Base-by-base conservation (phyloP, 2,329 filamentous ascomycete genomes). In the Aspergillus viridinutans region DNA sequence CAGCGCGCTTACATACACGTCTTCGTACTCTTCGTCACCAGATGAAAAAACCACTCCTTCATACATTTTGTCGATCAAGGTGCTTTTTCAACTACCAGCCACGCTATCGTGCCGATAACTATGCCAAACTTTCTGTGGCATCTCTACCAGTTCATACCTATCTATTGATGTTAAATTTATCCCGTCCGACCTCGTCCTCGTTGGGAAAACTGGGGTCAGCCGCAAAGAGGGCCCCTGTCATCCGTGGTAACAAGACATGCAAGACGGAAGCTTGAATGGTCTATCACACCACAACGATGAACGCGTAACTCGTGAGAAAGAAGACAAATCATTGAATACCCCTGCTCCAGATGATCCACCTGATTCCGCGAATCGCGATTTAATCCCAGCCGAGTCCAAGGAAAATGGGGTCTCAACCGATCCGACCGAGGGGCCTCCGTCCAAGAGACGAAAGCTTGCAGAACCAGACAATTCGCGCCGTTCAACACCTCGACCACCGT, bases 401-500 rank as follows among this genome's bases (percentile, higher is more conserved):
- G 63, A 69, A 53, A 66, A 70, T 56, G 66, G 69, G 59, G 56
- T 59, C 58, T 55, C 62, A 45, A 56, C 58, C 43, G 67, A 69
- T 56, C 65, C 71, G 61, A 58, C 63, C 49, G 71, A 76, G 49
- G 75, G 67, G 28, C 78, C 76, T 29, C 75, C 76, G 50, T 70
- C 74, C 6, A 80, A 80, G 66, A 77, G 74, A 61, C 72, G 76
- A 61, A 78, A 76, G 61, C 65, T 80, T 53, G 70, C 69, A 60
- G 74, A 73, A 26, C 61, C 66, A 35, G 64, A 63, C 17, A 64
- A 67, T 23, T 73, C 68, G 55, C 68, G 69, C 57, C 73, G 71
- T 52, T 71, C 72, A 23, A 74, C 72, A 26, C 71, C 76, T n/a
- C 72, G 76, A 49, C 70, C 73, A 49, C 64, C 72, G 43, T 97